phyloP scores from a whole-genome alignment of 306 rosid genomes.

The Rosa chinensis region DNA sequence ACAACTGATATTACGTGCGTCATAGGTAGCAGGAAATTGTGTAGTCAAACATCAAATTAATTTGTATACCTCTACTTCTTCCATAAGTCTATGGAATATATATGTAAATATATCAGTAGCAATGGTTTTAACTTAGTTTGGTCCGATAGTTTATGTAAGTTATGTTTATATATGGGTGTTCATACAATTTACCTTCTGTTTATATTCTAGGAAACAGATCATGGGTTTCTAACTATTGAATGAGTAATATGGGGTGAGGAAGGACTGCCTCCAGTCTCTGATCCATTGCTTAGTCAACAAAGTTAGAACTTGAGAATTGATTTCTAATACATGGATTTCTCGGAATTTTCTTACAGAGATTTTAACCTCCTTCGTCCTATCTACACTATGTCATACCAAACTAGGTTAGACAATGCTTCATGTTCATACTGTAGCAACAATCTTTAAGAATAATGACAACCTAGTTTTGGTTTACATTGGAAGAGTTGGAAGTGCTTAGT shows the following conservation, averaged over 20 bases:
- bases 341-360: neutral
- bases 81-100: conserved; percentile 20
- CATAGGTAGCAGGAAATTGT: conserved; percentile 37
- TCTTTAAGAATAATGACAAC: no score
- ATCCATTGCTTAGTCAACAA: conserved; percentile 12
- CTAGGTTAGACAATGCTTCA: neutral
- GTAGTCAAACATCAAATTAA: conserved; percentile 37
- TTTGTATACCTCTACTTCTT: conserved; percentile 39
- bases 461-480: no score
- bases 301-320: neutral
- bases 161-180: neutral
- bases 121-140: conserved; percentile 14
- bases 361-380: neutral
- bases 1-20: conserved; percentile 28
- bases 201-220: no score
- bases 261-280: no score
- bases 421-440: neutral
- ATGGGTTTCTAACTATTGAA: neutral
- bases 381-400: neutral
- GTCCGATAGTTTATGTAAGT: conserved; percentile 4
- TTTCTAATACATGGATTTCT: neutral
- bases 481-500: neutral
- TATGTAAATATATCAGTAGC: conserved; percentile 38
- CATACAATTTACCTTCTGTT: neutral
- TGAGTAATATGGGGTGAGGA: neutral